Base-by-base conservation (phyloP, 768 basidiomycete species). In the Lactifluus rugatus region DNA sequence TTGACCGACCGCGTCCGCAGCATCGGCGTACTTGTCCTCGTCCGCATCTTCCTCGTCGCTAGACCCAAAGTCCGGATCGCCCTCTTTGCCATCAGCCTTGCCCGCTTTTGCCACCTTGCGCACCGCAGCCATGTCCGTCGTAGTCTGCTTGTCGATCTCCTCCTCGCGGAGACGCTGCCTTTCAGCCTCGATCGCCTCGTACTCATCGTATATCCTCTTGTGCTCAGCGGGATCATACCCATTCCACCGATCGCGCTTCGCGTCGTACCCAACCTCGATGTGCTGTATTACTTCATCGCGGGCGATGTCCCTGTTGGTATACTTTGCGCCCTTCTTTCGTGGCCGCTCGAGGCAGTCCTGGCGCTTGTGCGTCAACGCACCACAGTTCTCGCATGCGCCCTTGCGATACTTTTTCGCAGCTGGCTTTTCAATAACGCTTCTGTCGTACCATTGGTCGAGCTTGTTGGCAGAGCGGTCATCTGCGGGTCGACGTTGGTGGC, bases 331-430 rank as follows among this genome's bases (percentile, higher is more conserved):
- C 69, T 90, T 90, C 78, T 91, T 93, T 58, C 96, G 83, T 39
- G 96, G 96, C 57, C 96, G 85, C 71, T 99, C 96, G 48, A 98
- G 78, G 71, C 96, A 99, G 69, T 99, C 96, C 67, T 81, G 76
- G 60, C 77, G 81, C 70, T 88, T 87, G 75, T 99, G 96, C 0
- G 93, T 91, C 79, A 97, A 86, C 17, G 96, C 89, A 57, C 96
- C 96, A 64, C 96, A 99, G 68, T 99, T 99, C 75, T 97, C 94
- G 75, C 96, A 99, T 28, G 96, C 96, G 34, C 96, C 96, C 69
- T 95, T 94, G 63, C 96, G 82, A 69, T 87, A 99, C 72, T 98
- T 98, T 70, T 93, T 96, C 28, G 95, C 90, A 2, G 92, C 92
- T 1, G 93, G 93, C 11, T 91, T 93, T 0, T 86, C 81, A 62